Percentiles rank a stretch among this genome's conserved stretches.
Evolutionary conservation across 306 rosid genomes (phyloP).

Genomic region (Hippophae gyantsensis): DNA sequence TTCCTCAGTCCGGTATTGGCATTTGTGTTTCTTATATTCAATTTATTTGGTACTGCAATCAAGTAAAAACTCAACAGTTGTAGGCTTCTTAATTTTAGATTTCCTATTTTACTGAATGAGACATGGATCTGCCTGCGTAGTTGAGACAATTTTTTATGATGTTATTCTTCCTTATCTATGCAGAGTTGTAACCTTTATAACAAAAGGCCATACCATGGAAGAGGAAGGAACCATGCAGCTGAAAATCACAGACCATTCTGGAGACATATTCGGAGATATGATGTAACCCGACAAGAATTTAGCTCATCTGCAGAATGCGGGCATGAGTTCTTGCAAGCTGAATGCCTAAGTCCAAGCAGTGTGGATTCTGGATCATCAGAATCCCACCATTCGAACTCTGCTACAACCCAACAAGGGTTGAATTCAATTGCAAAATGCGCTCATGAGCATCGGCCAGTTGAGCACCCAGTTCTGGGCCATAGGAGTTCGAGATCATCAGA

Average conservation of each 20-base stretch:
- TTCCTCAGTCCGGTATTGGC: constrained; percentile 58
- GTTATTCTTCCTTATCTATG: constrained; percentile 20
- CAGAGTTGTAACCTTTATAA: constrained; percentile 41
- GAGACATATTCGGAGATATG: constrained; percentile 31
- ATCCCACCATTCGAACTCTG: constrained; percentile 26
- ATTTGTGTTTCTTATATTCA: constrained; percentile 2
- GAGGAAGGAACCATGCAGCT: constrained; percentile 42
- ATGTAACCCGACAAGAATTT: constrained; percentile 31
- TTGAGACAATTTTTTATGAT: background rate
- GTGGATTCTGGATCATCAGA: constrained; percentile 34
- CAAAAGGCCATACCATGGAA: constrained; percentile 35
- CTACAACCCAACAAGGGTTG: constrained; percentile 32
- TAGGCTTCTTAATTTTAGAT: no score
- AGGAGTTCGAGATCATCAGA: constrained; percentile 34
- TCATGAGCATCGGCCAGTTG: constrained; percentile 41
- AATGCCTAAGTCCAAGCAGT: constrained; percentile 36
- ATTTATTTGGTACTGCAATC: background rate
- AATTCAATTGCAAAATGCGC: constrained; percentile 24
- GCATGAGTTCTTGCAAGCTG: constrained; percentile 41
- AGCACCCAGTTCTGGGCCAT: constrained; percentile 38
- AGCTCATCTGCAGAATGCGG: constrained; percentile 25
- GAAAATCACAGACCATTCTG: constrained; percentile 34
- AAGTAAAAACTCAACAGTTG: background rate
- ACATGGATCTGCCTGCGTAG: background rate
- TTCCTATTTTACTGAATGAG: no score